Evolutionary conservation across 108 stramenopile species (phyloP), one percentile per base, ranked within the genome.

Genomic region (Schizochytrium sp.): DNA sequence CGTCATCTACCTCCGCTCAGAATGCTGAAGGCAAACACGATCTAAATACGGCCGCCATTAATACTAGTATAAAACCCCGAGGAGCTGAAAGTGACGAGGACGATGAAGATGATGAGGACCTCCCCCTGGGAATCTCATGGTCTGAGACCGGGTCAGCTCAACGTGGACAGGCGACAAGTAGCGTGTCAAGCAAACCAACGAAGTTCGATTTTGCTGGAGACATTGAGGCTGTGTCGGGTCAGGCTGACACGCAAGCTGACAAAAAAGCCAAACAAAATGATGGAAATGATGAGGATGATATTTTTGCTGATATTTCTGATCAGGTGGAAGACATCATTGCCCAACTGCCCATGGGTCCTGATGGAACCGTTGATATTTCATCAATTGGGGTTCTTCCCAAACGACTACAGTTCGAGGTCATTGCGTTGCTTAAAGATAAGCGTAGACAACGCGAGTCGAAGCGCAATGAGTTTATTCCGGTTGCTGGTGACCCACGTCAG

Each of bases 401-500:
- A 28, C 89, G 90, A 3, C 60, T 94, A 57, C 95, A 97, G 42
- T 96, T 95, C 53, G 95, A 95, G 55, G 91, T 94, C 64, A 92
- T 97, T 76, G 97, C 96, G 89, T 87, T 92, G 17, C 95, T 95
- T 10, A 92, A 93, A 59, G 88, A 58, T 72, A 88, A 92, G 50
- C 93, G 93, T 38, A 88, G 93, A 12, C 96, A 97, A 61, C 94
- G 98, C 49, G 92, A 97, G 88, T 91, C 94, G 60, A 94, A 94
- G 60, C 95, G 99, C 3, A 89, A 93, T 40, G 96, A 97, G 91
- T 98, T 95, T 87, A 97, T 99, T 92, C 93, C 94, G 2, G 97
- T 96, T 2, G 98, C 99, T 2, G 95, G 95, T 53, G 91, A 98
- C 90, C 97, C 97, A 4, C 91, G 92, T 3, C 90, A 92, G 57